phyloP scores from a whole-genome alignment of 2,329 filamentous ascomycete species.

The Clarireedia hainanense region DNA sequence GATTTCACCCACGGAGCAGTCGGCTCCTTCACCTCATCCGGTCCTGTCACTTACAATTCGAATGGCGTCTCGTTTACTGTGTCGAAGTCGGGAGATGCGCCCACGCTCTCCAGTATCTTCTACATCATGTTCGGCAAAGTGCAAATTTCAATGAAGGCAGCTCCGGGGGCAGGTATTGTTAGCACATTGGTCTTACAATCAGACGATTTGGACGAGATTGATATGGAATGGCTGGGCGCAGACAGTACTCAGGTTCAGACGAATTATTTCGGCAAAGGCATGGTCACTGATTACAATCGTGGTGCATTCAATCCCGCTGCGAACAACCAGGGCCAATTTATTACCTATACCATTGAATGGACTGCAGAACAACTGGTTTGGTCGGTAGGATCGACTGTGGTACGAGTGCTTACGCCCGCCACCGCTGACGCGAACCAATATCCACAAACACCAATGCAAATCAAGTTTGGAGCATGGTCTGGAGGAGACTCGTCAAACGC shows the following conservation, averaged over 20 bases:
- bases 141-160: slow-evolving; percentile 76
- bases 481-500: slow-evolving; percentile 75
- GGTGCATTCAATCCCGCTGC: slow-evolving; percentile 67
- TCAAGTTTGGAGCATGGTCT: slow-evolving; percentile 88
- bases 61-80: slow-evolving; percentile 81
- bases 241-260: slow-evolving; percentile 74
- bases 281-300: slow-evolving; percentile 77
- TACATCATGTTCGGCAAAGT: slow-evolving; percentile 99
- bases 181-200: slow-evolving; percentile 88
- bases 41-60: slow-evolving; percentile 62
- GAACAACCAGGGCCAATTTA: slow-evolving; percentile 65
- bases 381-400: slow-evolving; percentile 69
- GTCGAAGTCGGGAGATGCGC: slow-evolving; percentile 68
- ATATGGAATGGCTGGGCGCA: slow-evolving; percentile 91
- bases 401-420: slow-evolving; percentile 64
- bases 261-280: slow-evolving; percentile 95
- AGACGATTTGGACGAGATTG: slow-evolving; percentile 89
- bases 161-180: slow-evolving; percentile 84
- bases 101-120: slow-evolving; percentile 81
- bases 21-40: slow-evolving; percentile 66
- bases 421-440: slow-evolving; percentile 70
- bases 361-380: slow-evolving; percentile 77
- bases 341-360: slow-evolving; percentile 91
- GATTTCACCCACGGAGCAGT: slow-evolving; percentile 76
- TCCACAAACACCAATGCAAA: slow-evolving; percentile 90